Evolutionary conservation across 805 yeast species (phyloP).

Genomic region (Teunomyces pallodes): DNA sequence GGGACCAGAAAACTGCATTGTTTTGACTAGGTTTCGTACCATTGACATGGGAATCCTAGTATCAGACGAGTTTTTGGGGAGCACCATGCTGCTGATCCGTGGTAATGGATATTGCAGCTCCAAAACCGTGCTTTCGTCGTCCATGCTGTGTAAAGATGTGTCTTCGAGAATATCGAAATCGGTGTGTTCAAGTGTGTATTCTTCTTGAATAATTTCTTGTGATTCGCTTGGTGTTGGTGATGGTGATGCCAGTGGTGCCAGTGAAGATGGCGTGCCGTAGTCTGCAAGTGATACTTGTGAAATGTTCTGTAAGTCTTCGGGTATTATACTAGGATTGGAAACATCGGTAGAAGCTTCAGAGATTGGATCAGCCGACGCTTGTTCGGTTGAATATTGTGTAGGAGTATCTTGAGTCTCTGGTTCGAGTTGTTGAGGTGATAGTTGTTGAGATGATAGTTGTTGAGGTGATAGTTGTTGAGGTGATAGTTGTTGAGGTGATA

Average conservation of each 20-base stretch:
- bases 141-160: background rate
- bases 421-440: no score
- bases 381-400: no score
- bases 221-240: background rate
- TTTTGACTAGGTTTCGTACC: constrained; percentile 1
- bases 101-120: background rate
- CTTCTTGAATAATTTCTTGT: constrained; percentile 12
- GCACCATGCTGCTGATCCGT: background rate
- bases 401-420: no score
- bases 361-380: no score
- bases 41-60: background rate
- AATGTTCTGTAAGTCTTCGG: no score
- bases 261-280: background rate
- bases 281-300: no score
- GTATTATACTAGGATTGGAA: no score
- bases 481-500: background rate
- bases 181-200: constrained; percentile 10
- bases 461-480: background rate
- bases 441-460: background rate
- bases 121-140: constrained; percentile 2
- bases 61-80: background rate
- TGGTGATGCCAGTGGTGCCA: background rate
- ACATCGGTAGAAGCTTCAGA: no score
- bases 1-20: background rate
- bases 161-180: constrained; percentile 1